phyloP scores from a whole-genome alignment of 352 stramenopile genomes.

The Plasmopara viticola region DNA sequence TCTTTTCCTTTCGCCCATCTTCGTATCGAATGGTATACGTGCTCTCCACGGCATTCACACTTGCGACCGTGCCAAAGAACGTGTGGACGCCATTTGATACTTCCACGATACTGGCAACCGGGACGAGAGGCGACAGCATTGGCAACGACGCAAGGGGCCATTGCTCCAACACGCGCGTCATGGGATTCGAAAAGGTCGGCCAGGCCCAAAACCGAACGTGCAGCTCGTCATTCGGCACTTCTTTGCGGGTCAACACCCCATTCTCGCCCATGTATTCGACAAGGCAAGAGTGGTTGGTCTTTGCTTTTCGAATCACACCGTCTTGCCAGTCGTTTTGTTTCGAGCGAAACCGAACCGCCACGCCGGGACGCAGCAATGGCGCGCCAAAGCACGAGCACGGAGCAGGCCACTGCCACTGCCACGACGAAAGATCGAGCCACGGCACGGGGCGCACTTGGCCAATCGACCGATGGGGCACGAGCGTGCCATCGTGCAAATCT shows the following conservation, averaged over 20 bases:
- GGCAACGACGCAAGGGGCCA: constrained; percentile 29
- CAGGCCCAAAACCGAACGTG: too few relatives aligned
- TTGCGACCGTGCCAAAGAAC: constrained; percentile 37
- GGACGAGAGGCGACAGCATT: constrained; percentile 27
- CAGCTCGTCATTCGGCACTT: constrained; percentile 38
- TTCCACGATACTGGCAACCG: constrained; percentile 44
- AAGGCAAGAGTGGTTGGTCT: constrained; percentile 38
- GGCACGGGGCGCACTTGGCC: constrained; percentile 39
- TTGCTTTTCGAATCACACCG: constrained; percentile 41
- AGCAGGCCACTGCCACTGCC: too few relatives aligned
- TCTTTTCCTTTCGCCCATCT: constrained; percentile 57
- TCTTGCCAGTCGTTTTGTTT: constrained; percentile 31
- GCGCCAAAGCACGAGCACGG: constrained; percentile 13
- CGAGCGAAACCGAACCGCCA: constrained; percentile 47
- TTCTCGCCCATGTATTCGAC: constrained; percentile 35
- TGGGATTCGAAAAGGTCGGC: constrained; percentile 16
- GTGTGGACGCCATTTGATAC: constrained; percentile 37
- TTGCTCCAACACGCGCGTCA: neutral
- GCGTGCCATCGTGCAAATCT: constrained; percentile 39
- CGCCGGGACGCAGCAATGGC: constrained; percentile 36
- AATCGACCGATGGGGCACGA: constrained; percentile 35
- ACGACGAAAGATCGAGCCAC: constrained; percentile 39
- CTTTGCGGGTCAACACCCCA: constrained; percentile 30
- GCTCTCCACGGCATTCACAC: constrained; percentile 34
- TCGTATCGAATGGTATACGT: constrained; percentile 54